Percentiles rank a stretch among this genome's conserved stretches.
Conservation (phyloP, 2,329 filamentous ascomycete genomes). For the Ophiostoma angusticollis region DNA sequence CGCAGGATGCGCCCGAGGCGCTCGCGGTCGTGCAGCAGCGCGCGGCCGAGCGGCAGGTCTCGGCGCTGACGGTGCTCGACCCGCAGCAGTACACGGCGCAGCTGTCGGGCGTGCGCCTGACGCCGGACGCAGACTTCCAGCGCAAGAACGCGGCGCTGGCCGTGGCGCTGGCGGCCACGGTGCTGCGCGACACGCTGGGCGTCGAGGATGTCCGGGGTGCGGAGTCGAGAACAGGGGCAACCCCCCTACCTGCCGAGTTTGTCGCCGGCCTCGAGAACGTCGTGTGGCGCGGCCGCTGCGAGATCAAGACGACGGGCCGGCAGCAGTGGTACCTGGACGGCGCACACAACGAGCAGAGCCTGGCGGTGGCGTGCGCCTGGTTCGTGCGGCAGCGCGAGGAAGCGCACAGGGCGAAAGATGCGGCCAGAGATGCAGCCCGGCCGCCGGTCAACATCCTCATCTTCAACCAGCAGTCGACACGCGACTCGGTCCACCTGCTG, state of each 20-base stretch:
- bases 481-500: constrained; percentile 53
- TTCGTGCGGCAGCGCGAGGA: constrained; percentile 37
- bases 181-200: constrained; percentile 36
- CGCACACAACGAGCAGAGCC: constrained; percentile 76
- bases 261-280: constrained; percentile 52
- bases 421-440: too few relatives aligned
- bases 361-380: constrained; percentile 66
- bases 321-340: constrained; percentile 75
- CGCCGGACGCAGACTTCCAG: constrained; percentile 14
- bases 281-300: constrained; percentile 63
- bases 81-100: constrained; percentile 5
- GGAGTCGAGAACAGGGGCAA: not conserved
- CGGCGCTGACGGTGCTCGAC: constrained; percentile 14
- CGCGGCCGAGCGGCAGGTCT: constrained; percentile 35
- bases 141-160: constrained; percentile 17
- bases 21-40: constrained; percentile 36
- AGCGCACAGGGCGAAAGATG: not conserved
- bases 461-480: constrained; percentile 87
- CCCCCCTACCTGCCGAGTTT: constrained; percentile 40
- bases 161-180: constrained; percentile 25
- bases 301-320: constrained; percentile 38
- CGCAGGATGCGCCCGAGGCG: constrained; percentile 29
- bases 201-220: constrained; percentile 24
- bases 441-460: constrained; percentile 41
- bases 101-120: constrained; percentile 7